Percentiles rank a stretch among this genome's conserved stretches.
Evolutionary conservation across 306 rosid genomes (phyloP).

Genomic region (Acacia confusa): DNA sequence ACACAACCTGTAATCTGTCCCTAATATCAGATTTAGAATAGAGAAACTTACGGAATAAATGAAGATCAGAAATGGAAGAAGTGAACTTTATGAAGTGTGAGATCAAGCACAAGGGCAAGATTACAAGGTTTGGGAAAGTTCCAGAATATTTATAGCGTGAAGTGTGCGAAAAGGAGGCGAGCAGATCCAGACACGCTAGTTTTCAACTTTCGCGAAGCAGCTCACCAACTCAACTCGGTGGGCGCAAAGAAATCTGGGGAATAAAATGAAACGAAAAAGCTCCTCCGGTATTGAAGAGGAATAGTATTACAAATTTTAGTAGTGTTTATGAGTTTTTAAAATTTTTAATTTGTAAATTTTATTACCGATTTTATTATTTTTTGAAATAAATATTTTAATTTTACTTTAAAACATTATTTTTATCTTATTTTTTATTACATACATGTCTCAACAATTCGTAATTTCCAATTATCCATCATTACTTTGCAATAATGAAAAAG

Average conservation of each 20-base stretch:
- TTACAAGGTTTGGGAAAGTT: neutral
- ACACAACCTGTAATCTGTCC: neutral
- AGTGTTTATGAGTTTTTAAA: too few relatives aligned
- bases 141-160: slow-evolving; percentile 6
- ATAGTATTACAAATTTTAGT: neutral
- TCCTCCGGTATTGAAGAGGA: neutral
- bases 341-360: too few relatives aligned
- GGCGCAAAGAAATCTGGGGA: neutral
- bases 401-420: too few relatives aligned
- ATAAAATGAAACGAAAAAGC: neutral
- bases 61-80: neutral
- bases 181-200: slow-evolving; percentile 1
- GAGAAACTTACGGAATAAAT: neutral
- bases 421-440: neutral
- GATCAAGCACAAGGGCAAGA: neutral
- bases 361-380: too few relatives aligned
- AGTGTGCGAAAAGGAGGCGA: neutral
- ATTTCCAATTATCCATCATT: neutral
- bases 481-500: neutral
- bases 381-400: too few relatives aligned
- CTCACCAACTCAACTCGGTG: neutral
- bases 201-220: neutral
- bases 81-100: neutral
- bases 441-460: neutral
- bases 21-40: neutral